Evolutionary conservation across 139 green algal species (phyloP), one percentile per base, ranked within the genome.

Genomic region (Micractinium sp.): DNA sequence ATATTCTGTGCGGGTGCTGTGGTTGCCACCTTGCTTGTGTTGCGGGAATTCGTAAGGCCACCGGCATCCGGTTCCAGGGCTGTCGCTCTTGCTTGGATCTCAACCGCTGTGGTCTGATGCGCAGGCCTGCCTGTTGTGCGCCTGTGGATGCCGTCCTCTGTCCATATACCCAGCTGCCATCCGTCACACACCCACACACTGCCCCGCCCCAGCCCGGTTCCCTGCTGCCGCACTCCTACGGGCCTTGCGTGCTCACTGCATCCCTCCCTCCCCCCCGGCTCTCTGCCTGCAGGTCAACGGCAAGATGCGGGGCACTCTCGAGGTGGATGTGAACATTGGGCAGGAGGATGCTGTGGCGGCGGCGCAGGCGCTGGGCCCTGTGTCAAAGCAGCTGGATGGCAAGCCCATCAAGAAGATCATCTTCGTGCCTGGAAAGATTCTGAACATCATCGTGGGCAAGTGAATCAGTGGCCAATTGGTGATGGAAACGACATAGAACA

Each of bases 381-480:
- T 97, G 71, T 76, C 92, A 38, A 96, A 96, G 71, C 93, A 81
- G 88, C 91, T 96, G 61, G 94, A 94, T 0, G 97, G 96, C 61
- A 98, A 98, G 91, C 86, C 93, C 13, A 88, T 99, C 47, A 97
- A 97, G 82, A 99, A 99, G 92, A 89, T 98, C 60, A 98, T 99
- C 41, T 99, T 96, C 90, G 95, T 98, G 82, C 91, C 94, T 0
- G 95, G 94, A 2, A 98, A 97, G 88, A 99, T 99, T 78, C 90
- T 99, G 16, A 99, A 99, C 93, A 87, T 99, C 63, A 96, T 99
- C 20, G 90, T 90, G 39, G 86, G 86, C 38, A 90, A 90, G 61
- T 90, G 63, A 87, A 1, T 2, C 2, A 71, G 47, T 9, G 47
- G 47, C 47, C n/a, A n/a, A 56, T 56, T 56, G 47, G 47, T 56